Conservation (phyloP, 2,329 filamentous ascomycete species). For the Aspergillus flavus region DNA sequence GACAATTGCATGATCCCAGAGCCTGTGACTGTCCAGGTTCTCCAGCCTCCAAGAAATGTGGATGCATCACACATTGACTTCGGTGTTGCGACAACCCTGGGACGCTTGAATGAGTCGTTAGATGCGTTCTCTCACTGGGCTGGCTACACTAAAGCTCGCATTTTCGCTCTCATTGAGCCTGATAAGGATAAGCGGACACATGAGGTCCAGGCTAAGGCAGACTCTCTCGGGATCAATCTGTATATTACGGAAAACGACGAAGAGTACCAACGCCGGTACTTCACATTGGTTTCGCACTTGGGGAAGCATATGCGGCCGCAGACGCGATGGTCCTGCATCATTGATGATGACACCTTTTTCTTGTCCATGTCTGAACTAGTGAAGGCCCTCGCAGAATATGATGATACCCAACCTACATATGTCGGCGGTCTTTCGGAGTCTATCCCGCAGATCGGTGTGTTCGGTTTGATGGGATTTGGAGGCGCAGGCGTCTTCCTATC, state of each 20-base stretch:
- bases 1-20: slow-evolving; percentile 46
- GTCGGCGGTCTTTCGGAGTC: slow-evolving; percentile 63
- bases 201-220: slow-evolving; percentile 38
- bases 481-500: slow-evolving; percentile 64
- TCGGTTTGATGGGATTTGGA: slow-evolving; percentile 63
- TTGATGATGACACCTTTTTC: slow-evolving; percentile 68
- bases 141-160: slow-evolving; percentile 51
- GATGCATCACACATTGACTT: slow-evolving; percentile 59
- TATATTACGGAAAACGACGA: slow-evolving; percentile 35
- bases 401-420: slow-evolving; percentile 55
- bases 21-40: slow-evolving; percentile 52
- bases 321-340: slow-evolving; percentile 59
- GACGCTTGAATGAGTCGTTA: slow-evolving; percentile 55
- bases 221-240: slow-evolving; percentile 47
- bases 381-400: slow-evolving; percentile 50
- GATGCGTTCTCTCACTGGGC: slow-evolving; percentile 61
- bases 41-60: slow-evolving; percentile 44
- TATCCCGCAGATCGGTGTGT: slow-evolving; percentile 53
- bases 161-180: slow-evolving; percentile 57
- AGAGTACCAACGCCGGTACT: slow-evolving; percentile 56
- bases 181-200: slow-evolving; percentile 32
- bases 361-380: slow-evolving; percentile 56
- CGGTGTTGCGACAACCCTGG: slow-evolving; percentile 58
- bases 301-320: slow-evolving; percentile 46
- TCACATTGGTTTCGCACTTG: slow-evolving; percentile 57